Evolutionary conservation across 768 basidiomycete species (phyloP).

Genomic region (Agaricus subrufescens): DNA sequence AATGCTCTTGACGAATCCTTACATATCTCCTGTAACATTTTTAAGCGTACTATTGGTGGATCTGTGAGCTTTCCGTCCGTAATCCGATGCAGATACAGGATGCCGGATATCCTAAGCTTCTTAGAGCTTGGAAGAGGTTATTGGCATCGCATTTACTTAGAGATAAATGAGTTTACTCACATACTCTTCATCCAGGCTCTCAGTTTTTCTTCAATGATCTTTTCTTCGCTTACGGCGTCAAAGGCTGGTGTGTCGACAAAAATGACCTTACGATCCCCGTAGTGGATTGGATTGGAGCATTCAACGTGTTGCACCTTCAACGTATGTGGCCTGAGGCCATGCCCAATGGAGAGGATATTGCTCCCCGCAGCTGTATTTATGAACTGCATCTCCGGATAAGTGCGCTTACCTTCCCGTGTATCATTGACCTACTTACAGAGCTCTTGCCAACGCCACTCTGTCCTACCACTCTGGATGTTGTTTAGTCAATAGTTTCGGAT

Average conservation of each 20-base stretch:
- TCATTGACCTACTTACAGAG: neutral
- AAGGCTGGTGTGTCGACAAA: constrained; percentile 14
- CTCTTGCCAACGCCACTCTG: constrained; percentile 7
- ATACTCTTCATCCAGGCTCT: constrained; percentile 11
- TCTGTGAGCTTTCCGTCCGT: constrained; percentile 13
- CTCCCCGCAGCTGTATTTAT: constrained; percentile 11
- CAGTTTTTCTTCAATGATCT: constrained; percentile 7
- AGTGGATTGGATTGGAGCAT: constrained; percentile 4
- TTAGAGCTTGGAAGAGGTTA: constrained; percentile 2
- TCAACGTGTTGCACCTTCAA: constrained; percentile 7
- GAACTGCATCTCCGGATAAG: constrained; percentile 8
- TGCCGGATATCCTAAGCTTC: constrained; percentile 10
- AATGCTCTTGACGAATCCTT: neutral
- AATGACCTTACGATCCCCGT: constrained; percentile 1
- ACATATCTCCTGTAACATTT: constrained; percentile 6
- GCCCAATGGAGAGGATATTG: neutral
- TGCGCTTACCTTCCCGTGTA: no score
- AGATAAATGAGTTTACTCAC: neutral
- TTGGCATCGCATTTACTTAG: neutral
- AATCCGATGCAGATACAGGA: constrained; percentile 13
- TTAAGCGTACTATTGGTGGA: constrained; percentile 7
- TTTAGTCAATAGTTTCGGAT: neutral
- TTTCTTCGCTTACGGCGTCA: constrained; percentile 11
- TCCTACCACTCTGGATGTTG: constrained; percentile 1
- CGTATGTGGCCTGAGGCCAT: constrained; percentile 5